Evolutionary conservation across 352 stramenopile species (phyloP).

Genomic region (Phytopythium chamaehyphon): DNA sequence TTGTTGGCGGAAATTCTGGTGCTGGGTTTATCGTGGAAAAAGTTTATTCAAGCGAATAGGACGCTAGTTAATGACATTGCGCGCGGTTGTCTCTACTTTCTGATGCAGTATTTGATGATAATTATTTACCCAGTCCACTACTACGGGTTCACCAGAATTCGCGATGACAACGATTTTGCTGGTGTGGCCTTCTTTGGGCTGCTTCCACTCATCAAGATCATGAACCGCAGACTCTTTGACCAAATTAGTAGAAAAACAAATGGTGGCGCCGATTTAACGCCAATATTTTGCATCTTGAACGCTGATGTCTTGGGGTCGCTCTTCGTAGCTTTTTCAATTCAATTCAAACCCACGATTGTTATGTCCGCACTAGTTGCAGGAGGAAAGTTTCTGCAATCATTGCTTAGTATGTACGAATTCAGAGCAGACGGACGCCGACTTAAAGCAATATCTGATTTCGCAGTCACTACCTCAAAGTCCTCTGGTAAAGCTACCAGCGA

Average conservation of each 20-base stretch:
- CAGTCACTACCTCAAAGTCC: too few species aligned
- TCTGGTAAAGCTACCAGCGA: too few species aligned
- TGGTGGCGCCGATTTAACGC: too few species aligned
- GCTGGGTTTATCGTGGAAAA: neutral
- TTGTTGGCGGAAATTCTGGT: neutral
- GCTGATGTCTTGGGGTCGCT: too few species aligned
- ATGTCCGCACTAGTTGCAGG: too few species aligned
- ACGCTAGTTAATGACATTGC: neutral
- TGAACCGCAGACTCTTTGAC: too few species aligned
- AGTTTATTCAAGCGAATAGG: neutral
- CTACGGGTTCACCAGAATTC: slow-evolving; percentile 10
- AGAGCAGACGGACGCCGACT: too few species aligned
- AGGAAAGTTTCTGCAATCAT: too few species aligned
- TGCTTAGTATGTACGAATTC: too few species aligned
- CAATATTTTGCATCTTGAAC: too few species aligned
- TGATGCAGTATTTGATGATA: slow-evolving; percentile 9
- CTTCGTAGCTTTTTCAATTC: slow-evolving; percentile 18
- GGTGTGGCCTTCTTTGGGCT: neutral
- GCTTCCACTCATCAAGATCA: neutral
- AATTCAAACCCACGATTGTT: slow-evolving; percentile 5
- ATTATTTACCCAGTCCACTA: slow-evolving; percentile 19
- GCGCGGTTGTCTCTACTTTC: neutral
- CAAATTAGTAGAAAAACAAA: too few species aligned
- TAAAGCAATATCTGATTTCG: too few species aligned
- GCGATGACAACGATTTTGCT: neutral